These are phyloP conservation scores for Thermochaetoides dissita DNA, from an alignment of 2,329 filamentous ascomycete species.

Conservation along the genomic window DNA sequence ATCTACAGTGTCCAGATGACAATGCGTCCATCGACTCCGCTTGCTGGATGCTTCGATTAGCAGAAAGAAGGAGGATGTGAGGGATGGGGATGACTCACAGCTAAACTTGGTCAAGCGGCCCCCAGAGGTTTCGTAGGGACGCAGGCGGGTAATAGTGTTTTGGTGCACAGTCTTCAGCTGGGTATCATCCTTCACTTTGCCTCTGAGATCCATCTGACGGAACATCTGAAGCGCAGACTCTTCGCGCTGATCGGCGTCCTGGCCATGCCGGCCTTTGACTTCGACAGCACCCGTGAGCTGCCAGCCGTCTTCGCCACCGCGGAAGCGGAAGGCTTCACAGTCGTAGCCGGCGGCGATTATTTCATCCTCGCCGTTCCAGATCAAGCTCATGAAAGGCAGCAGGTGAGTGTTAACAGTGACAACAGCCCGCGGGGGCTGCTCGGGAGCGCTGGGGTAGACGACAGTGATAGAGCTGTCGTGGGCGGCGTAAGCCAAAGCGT, in stretches of 20 bases:
- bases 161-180: conserved; percentile 92
- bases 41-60: conserved; percentile 39
- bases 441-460: conserved; percentile 82
- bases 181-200: conserved; percentile 80
- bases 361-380: conserved; percentile 85
- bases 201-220: conserved; percentile 95
- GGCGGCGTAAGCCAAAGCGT: conserved; percentile 84
- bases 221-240: conserved; percentile 98
- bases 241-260: conserved; percentile 50
- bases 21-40: conserved; percentile 68
- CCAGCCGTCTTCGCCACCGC: conserved; percentile 69
- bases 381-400: conserved; percentile 78
- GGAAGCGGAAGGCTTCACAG: conserved; percentile 79
- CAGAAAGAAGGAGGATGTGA: conserved; percentile 8
- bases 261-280: conserved; percentile 48
- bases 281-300: conserved; percentile 70
- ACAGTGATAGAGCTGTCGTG: conserved; percentile 96
- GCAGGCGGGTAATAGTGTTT: conserved; percentile 81
- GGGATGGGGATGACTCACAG: conserved; percentile 45
- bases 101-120: conserved; percentile 65
- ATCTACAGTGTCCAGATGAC: conserved; percentile 60
- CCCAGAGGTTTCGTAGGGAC: conserved; percentile 56
- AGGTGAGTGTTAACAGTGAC: conserved; percentile 81
- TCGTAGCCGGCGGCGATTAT: conserved; percentile 92
- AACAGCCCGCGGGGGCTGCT: conserved; percentile 81